Base-by-base conservation (phyloP, 2,329 filamentous ascomycete genomes). In the Fusarium torreyae region DNA sequence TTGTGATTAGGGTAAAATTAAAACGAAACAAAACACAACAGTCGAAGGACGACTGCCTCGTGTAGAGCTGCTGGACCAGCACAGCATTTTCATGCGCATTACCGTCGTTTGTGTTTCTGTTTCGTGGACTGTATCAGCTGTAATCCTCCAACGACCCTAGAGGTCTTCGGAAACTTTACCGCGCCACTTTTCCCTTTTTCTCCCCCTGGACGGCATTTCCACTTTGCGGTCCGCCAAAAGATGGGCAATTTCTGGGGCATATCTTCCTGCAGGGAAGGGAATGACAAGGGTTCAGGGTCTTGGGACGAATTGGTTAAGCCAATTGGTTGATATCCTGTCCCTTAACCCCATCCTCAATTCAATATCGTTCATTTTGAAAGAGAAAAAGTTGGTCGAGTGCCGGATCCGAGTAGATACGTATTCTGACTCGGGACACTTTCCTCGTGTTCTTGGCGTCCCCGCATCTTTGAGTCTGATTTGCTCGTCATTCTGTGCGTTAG, bases 171-270 rank as follows among this genome's bases (percentile, higher is more conserved):
- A 56, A 54, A 51, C 44, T 64, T 65, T 70, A 51, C 43, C 28
- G 48, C 59, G 57, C 66, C 67, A 69, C 66, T 59, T 68, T 53
- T 36, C 33, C 28, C 10, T 31, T 40, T 38, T 18, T 14, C 38
- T 26, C 43, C 24, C 33, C 52, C 53, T 49, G 22, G 36, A 44
- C 39, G 42, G 44, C 31, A 59, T 53, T 65, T 65, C 60, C 62
- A 66, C 66, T 66, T 66, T 69, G 52, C 66, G 66, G 58, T 68
- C 66, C 44, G 43, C 36, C 55, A 68, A 49, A 68, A 39, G 40
- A 68, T 69, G 64, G 61, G 26, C 33, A 67, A 52, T 48, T 45
- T 65, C 18, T 42, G 48, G 39, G 55, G 39, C 53, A 58, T 54
- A 48, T 49, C 31, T 62, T 51, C 24, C 56, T 53, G 24, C 20